Conservation (phyloP, 441 rosid species). For the Erodium moschatum region DNA sequence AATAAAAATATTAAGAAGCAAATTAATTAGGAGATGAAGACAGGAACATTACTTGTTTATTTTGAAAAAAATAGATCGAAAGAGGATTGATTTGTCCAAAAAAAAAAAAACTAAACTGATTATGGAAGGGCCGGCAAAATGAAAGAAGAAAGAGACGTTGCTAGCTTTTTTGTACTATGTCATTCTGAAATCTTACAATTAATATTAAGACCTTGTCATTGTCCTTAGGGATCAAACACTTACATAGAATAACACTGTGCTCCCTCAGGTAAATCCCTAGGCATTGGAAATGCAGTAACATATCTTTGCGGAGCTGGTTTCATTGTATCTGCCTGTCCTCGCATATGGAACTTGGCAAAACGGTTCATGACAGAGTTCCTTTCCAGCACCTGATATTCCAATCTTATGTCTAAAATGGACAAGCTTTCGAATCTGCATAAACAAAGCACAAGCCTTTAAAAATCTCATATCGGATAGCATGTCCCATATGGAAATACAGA, state of each 20-base stretch:
- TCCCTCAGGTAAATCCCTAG: conserved; percentile 65
- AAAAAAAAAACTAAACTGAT: no score
- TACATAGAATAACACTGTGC: conserved; percentile 71
- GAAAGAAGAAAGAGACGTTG: no score
- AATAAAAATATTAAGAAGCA: no score
- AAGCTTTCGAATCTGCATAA: conserved; percentile 59
- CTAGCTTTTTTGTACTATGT: no score
- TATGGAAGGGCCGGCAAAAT: no score
- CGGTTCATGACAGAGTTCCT: conserved; percentile 70
- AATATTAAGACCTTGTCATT: no score
- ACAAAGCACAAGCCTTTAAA: background rate
- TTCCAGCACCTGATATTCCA: conserved; percentile 70
- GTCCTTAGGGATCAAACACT: conserved; percentile 25
- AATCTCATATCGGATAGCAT: background rate
- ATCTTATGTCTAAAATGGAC: conserved; percentile 49
- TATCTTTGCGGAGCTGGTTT: conserved; percentile 53
- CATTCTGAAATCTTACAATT: no score
- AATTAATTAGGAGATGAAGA: no score
- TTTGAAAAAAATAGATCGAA: no score
- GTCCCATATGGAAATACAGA: background rate
- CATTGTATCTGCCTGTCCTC: conserved; percentile 35
- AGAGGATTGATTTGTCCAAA: no score
- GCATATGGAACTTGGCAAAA: conserved; percentile 73
- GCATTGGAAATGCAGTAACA: conserved; percentile 58
- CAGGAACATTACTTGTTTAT: no score